Evolutionary conservation across 208 protist genomes (phyloP), one percentile per base, ranked within the genome.

Genomic region (Trypanosoma platydactyli): DNA sequence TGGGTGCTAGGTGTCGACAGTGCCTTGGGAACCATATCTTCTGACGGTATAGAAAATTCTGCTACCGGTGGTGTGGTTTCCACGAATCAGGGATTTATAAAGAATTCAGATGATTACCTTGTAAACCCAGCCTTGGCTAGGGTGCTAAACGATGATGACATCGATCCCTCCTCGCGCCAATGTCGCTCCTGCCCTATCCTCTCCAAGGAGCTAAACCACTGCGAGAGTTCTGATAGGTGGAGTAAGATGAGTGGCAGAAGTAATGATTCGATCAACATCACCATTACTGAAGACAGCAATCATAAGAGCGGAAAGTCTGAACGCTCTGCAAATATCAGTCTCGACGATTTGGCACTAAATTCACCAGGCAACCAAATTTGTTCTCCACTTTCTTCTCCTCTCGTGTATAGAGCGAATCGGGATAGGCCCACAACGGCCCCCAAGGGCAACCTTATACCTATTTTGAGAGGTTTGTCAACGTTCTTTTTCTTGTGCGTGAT

Each of bases 1-100:
- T 95, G 86, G 83, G 78, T 95, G 60, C 9, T 61, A 18, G 75
- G 75, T 6, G 46, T 48, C 11, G 46, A 65, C 20, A 46, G 25
- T 38, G 18, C 16, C 22, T 24, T 24, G 18, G 30, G 11, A 11
- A 40, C 41, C 18, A 13, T 25, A 16, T 16, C 16, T n/a, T 38
- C 15, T 35, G 15, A 18, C 4, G 15, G 20, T 3, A 1, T 45
- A 11, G 7, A n/a, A 38, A 3, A 9, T 11, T 38, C 33, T 50
- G 29, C 29, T 29, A 11, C n/a, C 2, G 30, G 5, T 22, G 54
- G 11, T 42, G 38, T 33, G 27, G 44, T 16, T 25, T n/a, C 12
- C 4, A 16, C 20, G 24, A 16, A n/a, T 12, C 16, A 20, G 54
- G 2, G 9, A 7, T 12, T 45, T 38, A 20, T 2, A 22, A 5